Percentiles rank a stretch among this genome's conserved stretches.
phyloP scores from a whole-genome alignment of 306 rosid species.

The Cucurbita argyrosperma region DNA sequence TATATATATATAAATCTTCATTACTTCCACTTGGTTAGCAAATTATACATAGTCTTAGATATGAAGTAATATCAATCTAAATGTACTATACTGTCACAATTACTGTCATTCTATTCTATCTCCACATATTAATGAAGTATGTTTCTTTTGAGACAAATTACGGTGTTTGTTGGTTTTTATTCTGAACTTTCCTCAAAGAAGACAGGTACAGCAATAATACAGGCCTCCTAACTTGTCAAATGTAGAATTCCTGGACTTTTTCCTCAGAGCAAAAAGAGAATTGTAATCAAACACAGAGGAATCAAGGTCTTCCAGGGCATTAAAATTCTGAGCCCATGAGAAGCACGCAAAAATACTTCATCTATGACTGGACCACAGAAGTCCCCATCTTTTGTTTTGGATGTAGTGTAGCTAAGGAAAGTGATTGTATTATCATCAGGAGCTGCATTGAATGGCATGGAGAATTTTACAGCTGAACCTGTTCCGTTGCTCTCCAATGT shows the following conservation, averaged over 20 bases:
- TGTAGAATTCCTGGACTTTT: background rate
- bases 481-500: constrained; percentile 17
- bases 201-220: background rate
- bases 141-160: background rate
- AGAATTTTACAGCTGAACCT: constrained; percentile 18
- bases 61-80: background rate
- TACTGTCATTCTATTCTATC: background rate
- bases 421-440: constrained; percentile 1
- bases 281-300: constrained; percentile 1
- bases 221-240: background rate
- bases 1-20: background rate
- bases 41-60: background rate
- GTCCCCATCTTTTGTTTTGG: constrained; percentile 18
- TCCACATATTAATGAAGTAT: background rate
- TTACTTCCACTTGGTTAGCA: background rate
- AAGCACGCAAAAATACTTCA: constrained; percentile 15
- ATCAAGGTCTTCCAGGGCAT: constrained; percentile 7
- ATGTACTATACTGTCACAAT: background rate
- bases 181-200: background rate
- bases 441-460: constrained; percentile 12
- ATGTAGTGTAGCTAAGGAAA: constrained; percentile 13
- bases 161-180: background rate
- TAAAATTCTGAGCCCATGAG: constrained; percentile 5
- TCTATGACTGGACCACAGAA: constrained; percentile 25
- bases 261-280: background rate